phyloP scores from a whole-genome alignment of 371 early-diverging fungal species.

The Syncephalis plumigaleata region DNA sequence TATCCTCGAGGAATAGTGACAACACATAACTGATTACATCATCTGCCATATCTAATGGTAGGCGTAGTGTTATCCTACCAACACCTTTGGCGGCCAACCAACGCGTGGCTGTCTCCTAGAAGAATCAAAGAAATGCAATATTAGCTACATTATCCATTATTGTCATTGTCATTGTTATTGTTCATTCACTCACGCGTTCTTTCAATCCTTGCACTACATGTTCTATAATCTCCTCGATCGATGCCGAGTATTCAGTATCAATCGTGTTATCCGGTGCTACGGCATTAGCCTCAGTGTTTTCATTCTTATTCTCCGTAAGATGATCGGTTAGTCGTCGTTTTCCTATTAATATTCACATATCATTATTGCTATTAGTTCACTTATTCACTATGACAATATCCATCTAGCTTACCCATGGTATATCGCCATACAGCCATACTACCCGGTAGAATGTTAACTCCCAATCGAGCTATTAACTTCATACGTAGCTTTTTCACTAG shows the following conservation, averaged over 20 bases:
- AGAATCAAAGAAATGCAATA: neutral
- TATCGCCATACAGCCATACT: too few relatives aligned
- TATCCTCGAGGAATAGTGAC: constrained; percentile 53
- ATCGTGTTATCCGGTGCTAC: constrained; percentile 25
- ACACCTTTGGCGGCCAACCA: constrained; percentile 95
- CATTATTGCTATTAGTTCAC: too few relatives aligned
- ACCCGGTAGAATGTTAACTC: too few relatives aligned
- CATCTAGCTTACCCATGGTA: too few relatives aligned
- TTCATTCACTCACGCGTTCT: constrained; percentile 44
- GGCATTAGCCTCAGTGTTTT: constrained; percentile 7
- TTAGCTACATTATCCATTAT: neutral
- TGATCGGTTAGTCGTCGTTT: too few relatives aligned
- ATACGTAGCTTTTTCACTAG: too few relatives aligned
- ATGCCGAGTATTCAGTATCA: constrained; percentile 44
- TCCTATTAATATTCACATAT: too few relatives aligned
- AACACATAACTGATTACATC: constrained; percentile 64
- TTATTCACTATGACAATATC: too few relatives aligned
- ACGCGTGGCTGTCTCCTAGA: constrained; percentile 80
- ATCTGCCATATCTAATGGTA: constrained; percentile 59
- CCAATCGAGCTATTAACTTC: too few relatives aligned
- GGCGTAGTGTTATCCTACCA: constrained; percentile 65
- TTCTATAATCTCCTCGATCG: constrained; percentile 58
- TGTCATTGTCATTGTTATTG: too few relatives aligned
- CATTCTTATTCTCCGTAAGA: constrained; percentile 1
- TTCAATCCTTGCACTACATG: constrained; percentile 59